phyloP scores from a whole-genome alignment of 495 filamentous ascomycete genomes.

The Pyronema omphalodes region DNA sequence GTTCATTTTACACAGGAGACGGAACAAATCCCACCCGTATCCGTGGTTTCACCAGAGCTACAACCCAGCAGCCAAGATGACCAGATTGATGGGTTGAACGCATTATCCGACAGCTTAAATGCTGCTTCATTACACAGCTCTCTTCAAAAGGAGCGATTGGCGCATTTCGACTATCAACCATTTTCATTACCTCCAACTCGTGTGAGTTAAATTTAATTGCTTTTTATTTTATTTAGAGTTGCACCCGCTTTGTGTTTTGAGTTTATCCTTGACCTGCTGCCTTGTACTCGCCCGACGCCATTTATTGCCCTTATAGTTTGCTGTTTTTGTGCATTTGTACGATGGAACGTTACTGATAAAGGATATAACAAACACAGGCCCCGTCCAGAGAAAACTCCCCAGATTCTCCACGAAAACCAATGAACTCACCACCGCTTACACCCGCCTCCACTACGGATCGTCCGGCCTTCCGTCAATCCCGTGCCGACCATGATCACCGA shows the following conservation, averaged over 20 bases:
- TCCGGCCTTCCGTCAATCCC: constrained; percentile 25
- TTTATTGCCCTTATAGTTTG: not conserved
- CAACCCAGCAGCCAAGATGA: not conserved
- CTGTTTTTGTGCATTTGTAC: not conserved
- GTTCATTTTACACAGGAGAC: not conserved
- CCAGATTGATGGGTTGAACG: constrained; percentile 1
- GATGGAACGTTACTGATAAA: not conserved
- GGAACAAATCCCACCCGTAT: not conserved
- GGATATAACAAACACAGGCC: constrained; percentile 4
- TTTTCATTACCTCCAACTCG: constrained; percentile 21
- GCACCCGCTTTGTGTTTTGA: not conserved
- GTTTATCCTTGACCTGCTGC: not conserved
- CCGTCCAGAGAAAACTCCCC: constrained; percentile 18
- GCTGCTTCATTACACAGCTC: constrained; percentile 1
- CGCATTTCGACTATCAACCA: constrained; percentile 21
- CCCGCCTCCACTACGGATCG: constrained; percentile 46
- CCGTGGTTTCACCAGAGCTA: not conserved
- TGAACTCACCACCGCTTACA: constrained; percentile 80
- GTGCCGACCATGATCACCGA: constrained; percentile 17
- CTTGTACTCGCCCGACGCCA: too few relatives aligned
- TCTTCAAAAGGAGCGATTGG: constrained; percentile 16
- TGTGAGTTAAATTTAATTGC: constrained; percentile 11
- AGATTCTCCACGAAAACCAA: constrained; percentile 26
- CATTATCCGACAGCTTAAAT: not conserved
- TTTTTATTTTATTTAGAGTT: not conserved